A percentile compares a stretch with the other conserved stretches of the same genome.
Evolutionary conservation across 164 flowering plant species (phyloP).

Genomic region (Vitis cinerea): DNA sequence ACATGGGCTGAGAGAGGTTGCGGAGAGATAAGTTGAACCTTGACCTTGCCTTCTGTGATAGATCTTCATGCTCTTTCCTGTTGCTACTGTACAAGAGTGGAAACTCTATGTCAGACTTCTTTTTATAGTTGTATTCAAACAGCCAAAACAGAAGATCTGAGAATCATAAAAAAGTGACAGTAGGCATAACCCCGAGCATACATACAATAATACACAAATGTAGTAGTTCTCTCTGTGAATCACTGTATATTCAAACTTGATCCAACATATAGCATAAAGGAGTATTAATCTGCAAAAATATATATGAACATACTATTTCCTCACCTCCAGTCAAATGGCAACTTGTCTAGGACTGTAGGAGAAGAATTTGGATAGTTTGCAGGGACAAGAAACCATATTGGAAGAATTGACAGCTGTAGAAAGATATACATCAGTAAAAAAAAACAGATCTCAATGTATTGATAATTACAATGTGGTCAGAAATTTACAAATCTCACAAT

Average conservation of each 20-base stretch:
- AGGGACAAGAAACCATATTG: slow-evolving; percentile 11
- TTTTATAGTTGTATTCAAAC: too few species aligned
- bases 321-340: slow-evolving; percentile 10
- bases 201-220: background rate
- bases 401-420: slow-evolving; percentile 9
- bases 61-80: slow-evolving; percentile 5
- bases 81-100: background rate
- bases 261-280: background rate
- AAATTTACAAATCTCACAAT: slow-evolving; percentile 2
- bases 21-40: slow-evolving; percentile 11
- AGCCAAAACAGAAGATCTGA: too few species aligned
- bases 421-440: background rate
- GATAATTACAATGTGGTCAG: background rate
- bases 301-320: background rate
- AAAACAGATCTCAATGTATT: background rate
- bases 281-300: background rate
- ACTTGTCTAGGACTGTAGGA: slow-evolving; percentile 12
- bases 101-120: background rate
- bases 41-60: slow-evolving; percentile 11
- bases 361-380: slow-evolving; percentile 18
- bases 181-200: too few species aligned
- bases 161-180: too few species aligned
- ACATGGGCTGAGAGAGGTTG: slow-evolving; percentile 10
- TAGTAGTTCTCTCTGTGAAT: background rate
- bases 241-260: background rate